A percentile compares a stretch with the other conserved stretches of the same genome.
These are phyloP conservation scores for Curvularia lunata DNA, from an alignment of 2,329 filamentous ascomycete genomes.

Conservation along the genomic window DNA sequence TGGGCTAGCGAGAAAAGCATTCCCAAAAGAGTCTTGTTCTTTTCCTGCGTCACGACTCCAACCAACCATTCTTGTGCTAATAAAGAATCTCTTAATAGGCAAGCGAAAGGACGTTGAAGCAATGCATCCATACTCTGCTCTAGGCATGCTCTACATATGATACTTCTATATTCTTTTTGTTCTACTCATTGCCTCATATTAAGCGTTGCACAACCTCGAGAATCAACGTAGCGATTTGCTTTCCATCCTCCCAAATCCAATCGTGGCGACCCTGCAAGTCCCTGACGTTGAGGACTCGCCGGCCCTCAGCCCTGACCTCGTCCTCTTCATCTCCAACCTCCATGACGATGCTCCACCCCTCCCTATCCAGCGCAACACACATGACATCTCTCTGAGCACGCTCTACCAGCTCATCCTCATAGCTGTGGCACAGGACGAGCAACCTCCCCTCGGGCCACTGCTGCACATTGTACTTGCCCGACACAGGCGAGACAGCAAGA, in stretches of 20 bases:
- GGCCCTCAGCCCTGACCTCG: constrained; percentile 32
- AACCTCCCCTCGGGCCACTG: constrained; percentile 50
- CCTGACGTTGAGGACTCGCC: constrained; percentile 48
- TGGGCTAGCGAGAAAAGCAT: constrained; percentile 20
- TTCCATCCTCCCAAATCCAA: constrained; percentile 67
- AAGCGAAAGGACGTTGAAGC: constrained; percentile 4
- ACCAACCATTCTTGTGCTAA: constrained; percentile 22
- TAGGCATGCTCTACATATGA: not conserved
- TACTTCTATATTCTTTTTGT: not conserved
- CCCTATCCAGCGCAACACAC: constrained; percentile 55
- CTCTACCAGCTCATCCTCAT: constrained; percentile 58
- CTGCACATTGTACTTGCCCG: constrained; percentile 49
- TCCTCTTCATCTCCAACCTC: constrained; percentile 37
- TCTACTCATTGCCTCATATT: not conserved
- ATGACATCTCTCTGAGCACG: constrained; percentile 66
- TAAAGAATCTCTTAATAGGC: constrained; percentile 13
- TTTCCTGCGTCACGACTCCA: constrained; percentile 21
- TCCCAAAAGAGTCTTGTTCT: constrained; percentile 22
- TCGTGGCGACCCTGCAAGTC: constrained; percentile 67
- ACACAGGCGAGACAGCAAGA: constrained; percentile 59
- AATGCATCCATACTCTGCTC: not conserved
- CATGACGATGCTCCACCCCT: constrained; percentile 48
- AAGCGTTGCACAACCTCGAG: constrained; percentile 35
- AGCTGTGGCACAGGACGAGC: constrained; percentile 55
- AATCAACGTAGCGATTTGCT: constrained; percentile 58